Percentiles rank a stretch among this genome's conserved stretches.
Conservation (phyloP, 768 basidiomycete species). For the Rhodosporidiobolus odoratus region DNA sequence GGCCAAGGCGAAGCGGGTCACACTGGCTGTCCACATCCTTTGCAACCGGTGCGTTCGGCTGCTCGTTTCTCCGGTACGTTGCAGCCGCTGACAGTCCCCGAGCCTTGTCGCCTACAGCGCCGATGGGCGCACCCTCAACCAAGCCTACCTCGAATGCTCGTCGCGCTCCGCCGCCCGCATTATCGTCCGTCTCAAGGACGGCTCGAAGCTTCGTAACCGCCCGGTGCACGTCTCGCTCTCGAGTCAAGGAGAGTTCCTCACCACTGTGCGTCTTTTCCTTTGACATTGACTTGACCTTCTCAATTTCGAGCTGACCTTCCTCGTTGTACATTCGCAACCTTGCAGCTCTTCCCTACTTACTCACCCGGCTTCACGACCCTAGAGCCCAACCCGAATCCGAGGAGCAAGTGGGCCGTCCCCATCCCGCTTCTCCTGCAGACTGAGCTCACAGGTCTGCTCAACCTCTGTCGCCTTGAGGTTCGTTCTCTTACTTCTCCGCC, state of each 20-base stretch:
- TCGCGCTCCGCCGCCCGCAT: conserved; percentile 10
- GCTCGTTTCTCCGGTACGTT: too few relatives aligned
- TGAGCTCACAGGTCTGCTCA: conserved; percentile 27
- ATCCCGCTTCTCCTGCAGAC: conserved; percentile 26
- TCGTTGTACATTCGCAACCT: background rate
- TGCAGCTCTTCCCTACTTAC: conserved; percentile 34
- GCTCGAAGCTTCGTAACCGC: conserved; percentile 5
- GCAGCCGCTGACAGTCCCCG: background rate
- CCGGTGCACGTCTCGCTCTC: conserved; percentile 26
- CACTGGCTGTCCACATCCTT: conserved; percentile 33
- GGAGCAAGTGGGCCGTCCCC: background rate
- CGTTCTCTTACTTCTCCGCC: background rate
- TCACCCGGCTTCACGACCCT: conserved; percentile 17
- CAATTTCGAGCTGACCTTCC: background rate
- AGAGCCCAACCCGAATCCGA: background rate
- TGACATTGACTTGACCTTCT: background rate
- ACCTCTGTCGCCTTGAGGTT: conserved; percentile 29
- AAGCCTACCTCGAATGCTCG: conserved; percentile 32
- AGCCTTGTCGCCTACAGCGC: background rate
- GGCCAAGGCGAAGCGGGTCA: conserved; percentile 8
- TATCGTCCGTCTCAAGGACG: conserved; percentile 29
- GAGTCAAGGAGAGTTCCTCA: conserved; percentile 18
- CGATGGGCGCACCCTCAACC: conserved; percentile 35
- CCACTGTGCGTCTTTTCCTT: conserved; percentile 14
- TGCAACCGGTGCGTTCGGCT: conserved; percentile 29